Conservation (phyloP, 306 rosid genomes). For the Heteromeles arbutifolia region DNA sequence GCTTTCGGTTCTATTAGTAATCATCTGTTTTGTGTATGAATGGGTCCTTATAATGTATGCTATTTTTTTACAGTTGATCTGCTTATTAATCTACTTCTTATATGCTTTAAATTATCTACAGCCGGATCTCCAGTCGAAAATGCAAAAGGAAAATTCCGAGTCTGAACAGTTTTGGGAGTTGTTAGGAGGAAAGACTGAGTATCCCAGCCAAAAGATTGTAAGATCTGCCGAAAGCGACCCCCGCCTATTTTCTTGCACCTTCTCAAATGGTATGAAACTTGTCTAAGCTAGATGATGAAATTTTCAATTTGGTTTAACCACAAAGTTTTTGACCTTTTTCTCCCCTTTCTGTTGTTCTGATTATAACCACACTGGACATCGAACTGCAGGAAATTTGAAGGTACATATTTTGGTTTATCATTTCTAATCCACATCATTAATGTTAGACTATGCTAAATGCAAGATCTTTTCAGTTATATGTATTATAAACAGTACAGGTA, state of each 20-base stretch:
- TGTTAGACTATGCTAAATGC: slow-evolving; percentile 11
- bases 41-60: slow-evolving; percentile 6
- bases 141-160: slow-evolving; percentile 82
- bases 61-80: slow-evolving; percentile 10
- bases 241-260: slow-evolving; percentile 73
- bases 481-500: neutral
- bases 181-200: slow-evolving; percentile 78
- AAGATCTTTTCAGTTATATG: slow-evolving; percentile 4
- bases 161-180: slow-evolving; percentile 89
- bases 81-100: slow-evolving; percentile 28
- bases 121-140: slow-evolving; percentile 78
- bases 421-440: slow-evolving; percentile 7
- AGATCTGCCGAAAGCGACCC: slow-evolving; percentile 71
- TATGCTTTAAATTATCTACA: slow-evolving; percentile 46
- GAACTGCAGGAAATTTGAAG: slow-evolving; percentile 69
- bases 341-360: slow-evolving; percentile 25
- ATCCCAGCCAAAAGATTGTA: slow-evolving; percentile 70
- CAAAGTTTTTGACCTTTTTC: slow-evolving; percentile 21
- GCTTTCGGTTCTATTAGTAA: neutral
- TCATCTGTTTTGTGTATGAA: neutral
- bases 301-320: slow-evolving; percentile 13
- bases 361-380: slow-evolving; percentile 19
- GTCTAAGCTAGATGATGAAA: slow-evolving; percentile 13
- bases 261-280: slow-evolving; percentile 48
- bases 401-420: slow-evolving; percentile 31